Evolutionary conservation across 306 rosid species (phyloP).

Genomic region (Adenanthera pavonina): DNA sequence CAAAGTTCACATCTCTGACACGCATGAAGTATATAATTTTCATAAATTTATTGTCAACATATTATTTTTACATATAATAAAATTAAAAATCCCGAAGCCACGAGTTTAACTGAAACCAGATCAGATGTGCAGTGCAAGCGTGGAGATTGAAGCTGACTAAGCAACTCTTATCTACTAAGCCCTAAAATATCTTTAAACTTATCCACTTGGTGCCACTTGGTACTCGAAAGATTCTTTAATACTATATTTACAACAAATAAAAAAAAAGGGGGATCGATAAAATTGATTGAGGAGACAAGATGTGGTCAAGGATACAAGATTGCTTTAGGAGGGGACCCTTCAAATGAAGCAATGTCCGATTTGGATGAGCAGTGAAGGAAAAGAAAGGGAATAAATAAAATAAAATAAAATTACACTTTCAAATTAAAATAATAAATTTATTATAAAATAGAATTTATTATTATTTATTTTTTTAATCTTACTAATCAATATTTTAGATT

Average conservation of each 20-base stretch:
- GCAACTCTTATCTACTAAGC: constrained; percentile 55
- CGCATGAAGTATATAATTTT: no score
- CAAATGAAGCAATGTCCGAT: constrained; percentile 33
- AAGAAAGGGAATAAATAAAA: constrained; percentile 5
- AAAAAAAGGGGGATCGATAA: background rate
- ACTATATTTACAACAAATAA: background rate
- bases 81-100: background rate
- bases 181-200: constrained; percentile 36
- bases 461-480: no score
- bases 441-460: no score
- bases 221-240: constrained; percentile 28
- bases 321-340: constrained; percentile 27
- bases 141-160: constrained; percentile 56
- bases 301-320: constrained; percentile 44
- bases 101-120: constrained; percentile 43
- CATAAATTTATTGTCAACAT: no score
- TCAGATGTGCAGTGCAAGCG: constrained; percentile 47
- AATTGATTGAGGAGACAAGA: constrained; percentile 33
- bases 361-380: background rate
- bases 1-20: no score
- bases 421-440: no score
- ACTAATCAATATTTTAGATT: no score
- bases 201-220: constrained; percentile 57
- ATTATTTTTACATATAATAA: no score
- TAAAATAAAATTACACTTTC: background rate